Evolutionary conservation across 1,284 basidiomycete species (phyloP).

Genomic region (Sphaerobolus stellatus): DNA sequence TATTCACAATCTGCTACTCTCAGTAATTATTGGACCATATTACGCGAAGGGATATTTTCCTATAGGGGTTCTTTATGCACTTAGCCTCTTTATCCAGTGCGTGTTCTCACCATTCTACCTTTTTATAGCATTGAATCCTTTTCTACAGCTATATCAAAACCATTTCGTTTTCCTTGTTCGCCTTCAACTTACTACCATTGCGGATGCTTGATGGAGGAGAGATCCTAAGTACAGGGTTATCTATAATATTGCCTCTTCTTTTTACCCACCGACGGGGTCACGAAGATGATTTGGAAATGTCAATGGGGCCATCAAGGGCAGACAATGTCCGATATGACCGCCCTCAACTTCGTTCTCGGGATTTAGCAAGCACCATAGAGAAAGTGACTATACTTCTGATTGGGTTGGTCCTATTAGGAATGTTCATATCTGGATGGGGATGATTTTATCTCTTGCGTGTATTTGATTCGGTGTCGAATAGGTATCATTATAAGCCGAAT

Average conservation of each 20-base stretch:
- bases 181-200: slow-evolving; percentile 72
- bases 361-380: background rate
- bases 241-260: background rate
- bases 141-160: slow-evolving; percentile 57
- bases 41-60: slow-evolving; percentile 42
- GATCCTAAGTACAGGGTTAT: slow-evolving; percentile 42
- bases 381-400: background rate
- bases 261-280: background rate
- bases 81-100: slow-evolving; percentile 47
- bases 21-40: slow-evolving; percentile 58
- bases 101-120: slow-evolving; percentile 24
- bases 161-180: slow-evolving; percentile 64
- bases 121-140: background rate
- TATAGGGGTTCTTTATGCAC: slow-evolving; percentile 44
- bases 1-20: slow-evolving; percentile 5
- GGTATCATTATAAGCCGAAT: too few species aligned
- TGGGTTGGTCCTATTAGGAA: background rate
- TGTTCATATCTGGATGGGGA: background rate
- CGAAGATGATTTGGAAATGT: slow-evolving; percentile 4
- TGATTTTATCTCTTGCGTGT: background rate
- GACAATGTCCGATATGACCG: background rate
- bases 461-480: too few species aligned
- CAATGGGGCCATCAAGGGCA: background rate
- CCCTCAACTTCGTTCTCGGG: background rate
- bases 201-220: slow-evolving; percentile 61